phyloP scores from a whole-genome alignment of 1,284 basidiomycete genomes.

The Meira miltonrushii region DNA sequence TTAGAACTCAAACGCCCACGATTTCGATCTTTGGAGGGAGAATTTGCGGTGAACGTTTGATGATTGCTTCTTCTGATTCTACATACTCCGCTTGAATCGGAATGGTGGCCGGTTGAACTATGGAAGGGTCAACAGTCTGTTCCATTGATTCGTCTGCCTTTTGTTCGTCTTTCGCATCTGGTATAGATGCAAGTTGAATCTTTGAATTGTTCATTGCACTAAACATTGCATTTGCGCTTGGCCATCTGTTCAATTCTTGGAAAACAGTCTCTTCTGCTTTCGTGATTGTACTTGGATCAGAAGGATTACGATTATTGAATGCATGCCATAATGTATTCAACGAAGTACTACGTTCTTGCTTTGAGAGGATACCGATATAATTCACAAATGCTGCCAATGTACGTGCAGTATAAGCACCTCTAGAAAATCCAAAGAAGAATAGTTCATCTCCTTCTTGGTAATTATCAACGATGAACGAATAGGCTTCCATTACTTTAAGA shows the following conservation, averaged over 20 bases:
- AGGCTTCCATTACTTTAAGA: conserved; percentile 56
- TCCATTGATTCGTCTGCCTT: background rate
- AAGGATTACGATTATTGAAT: conserved; percentile 28
- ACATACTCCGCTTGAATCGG: conserved; percentile 1
- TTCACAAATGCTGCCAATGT: conserved; percentile 64
- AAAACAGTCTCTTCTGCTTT: conserved; percentile 25
- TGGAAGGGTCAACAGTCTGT: too few species aligned
- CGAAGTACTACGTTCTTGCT: conserved; percentile 44
- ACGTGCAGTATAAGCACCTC: conserved; percentile 58
- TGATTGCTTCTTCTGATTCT: background rate
- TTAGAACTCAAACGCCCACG: conserved; percentile 33
- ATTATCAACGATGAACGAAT: conserved; percentile 65
- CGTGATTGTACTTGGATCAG: conserved; percentile 20
- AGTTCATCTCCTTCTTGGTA: conserved; percentile 51
- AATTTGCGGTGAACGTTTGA: conserved; percentile 7
- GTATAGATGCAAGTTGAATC: background rate
- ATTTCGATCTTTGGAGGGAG: conserved; percentile 31
- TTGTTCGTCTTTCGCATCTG: conserved; percentile 11
- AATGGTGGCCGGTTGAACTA: background rate
- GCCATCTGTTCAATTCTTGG: conserved; percentile 21
- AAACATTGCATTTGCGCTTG: conserved; percentile 18
- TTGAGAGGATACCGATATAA: conserved; percentile 62
- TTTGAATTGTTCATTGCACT: conserved; percentile 16
- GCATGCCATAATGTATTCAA: conserved; percentile 36
- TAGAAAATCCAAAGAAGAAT: conserved; percentile 59